A percentile compares a stretch with the other conserved stretches of the same genome.
Conservation (phyloP, 2,329 filamentous ascomycete species). For the Aureobasidium lini region DNA sequence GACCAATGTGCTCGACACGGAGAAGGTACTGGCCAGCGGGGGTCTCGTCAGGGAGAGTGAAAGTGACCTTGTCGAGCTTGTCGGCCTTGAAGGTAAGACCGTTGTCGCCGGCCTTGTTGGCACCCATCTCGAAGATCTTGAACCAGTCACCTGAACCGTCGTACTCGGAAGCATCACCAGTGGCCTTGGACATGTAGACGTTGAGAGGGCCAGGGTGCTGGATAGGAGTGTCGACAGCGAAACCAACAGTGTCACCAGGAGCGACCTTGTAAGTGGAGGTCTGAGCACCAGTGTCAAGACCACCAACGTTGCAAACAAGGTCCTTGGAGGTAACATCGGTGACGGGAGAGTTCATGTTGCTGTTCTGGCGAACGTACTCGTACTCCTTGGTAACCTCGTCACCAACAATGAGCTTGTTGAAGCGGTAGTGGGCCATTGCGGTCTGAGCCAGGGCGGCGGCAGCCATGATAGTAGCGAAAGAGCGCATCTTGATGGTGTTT, state of each 20-base stretch:
- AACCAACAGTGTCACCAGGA: slow-evolving; percentile 17
- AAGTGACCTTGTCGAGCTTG: slow-evolving; percentile 24
- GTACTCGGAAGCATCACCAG: slow-evolving; percentile 39
- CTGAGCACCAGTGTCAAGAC: slow-evolving; percentile 24
- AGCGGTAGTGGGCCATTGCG: slow-evolving; percentile 23
- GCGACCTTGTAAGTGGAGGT: slow-evolving; percentile 13
- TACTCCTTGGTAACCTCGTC: slow-evolving; percentile 36
- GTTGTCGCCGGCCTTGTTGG: slow-evolving; percentile 36
- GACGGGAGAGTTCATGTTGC: slow-evolving; percentile 29
- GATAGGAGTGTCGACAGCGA: slow-evolving; percentile 19
- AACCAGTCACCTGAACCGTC: slow-evolving; percentile 40
- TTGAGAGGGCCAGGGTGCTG: slow-evolving; percentile 20
- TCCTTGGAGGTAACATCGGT: slow-evolving; percentile 27
- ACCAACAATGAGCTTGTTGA: slow-evolving; percentile 34
- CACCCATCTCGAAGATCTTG: slow-evolving; percentile 35
- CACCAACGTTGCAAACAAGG: slow-evolving; percentile 31
- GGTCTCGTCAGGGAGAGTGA: slow-evolving; percentile 43
- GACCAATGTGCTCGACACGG: slow-evolving; percentile 47
- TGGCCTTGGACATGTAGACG: slow-evolving; percentile 27
- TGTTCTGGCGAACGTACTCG: slow-evolving; percentile 42
- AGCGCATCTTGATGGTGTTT: slow-evolving; percentile 27
- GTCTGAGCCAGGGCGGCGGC: slow-evolving; percentile 25
- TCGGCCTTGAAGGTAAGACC: slow-evolving; percentile 41
- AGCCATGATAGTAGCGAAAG: slow-evolving; percentile 25
- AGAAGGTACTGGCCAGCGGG: slow-evolving; percentile 49